phyloP scores from a whole-genome alignment of 2,329 filamentous ascomycete species.

The Exophiala mesophila region DNA sequence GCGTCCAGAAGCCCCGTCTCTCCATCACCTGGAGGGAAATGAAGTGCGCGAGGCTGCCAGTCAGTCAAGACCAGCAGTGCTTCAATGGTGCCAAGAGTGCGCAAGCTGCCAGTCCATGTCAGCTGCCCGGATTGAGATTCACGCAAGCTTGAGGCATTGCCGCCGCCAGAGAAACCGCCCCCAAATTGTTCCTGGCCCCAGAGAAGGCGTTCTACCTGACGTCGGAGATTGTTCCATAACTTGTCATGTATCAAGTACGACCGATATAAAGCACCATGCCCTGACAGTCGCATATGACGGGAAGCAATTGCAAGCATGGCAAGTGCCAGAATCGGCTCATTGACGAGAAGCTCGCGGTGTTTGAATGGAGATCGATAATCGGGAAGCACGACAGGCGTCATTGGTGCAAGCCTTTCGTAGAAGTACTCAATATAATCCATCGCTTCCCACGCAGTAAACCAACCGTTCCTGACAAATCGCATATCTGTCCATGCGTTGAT shows the following conservation, averaged over 20 bases:
- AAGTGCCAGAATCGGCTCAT: constrained; percentile 89
- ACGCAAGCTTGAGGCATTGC: constrained; percentile 54
- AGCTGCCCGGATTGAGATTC: constrained; percentile 58
- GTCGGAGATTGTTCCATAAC: constrained; percentile 87
- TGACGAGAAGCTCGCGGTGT: constrained; percentile 73
- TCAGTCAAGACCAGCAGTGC: constrained; percentile 91
- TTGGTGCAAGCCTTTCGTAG: constrained; percentile 81
- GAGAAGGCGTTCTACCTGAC: constrained; percentile 91
- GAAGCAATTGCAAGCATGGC: constrained; percentile 89
- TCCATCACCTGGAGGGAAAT: constrained; percentile 74
- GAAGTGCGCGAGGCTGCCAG: constrained; percentile 91
- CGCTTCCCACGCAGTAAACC: constrained; percentile 91
- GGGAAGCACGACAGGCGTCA: constrained; percentile 89
- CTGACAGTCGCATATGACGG: constrained; percentile 73
- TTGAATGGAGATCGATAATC: constrained; percentile 80
- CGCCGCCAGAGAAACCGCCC: constrained; percentile 74
- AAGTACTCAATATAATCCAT: constrained; percentile 96
- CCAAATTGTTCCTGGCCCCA: constrained; percentile 97
- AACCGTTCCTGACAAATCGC: constrained; percentile 91
- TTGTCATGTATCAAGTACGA: constrained; percentile 92
- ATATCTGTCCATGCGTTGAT: constrained; percentile 86
- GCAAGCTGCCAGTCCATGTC: constrained; percentile 65
- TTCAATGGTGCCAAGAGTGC: constrained; percentile 90
- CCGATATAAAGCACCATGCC: constrained; percentile 74
- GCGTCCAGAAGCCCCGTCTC: constrained; percentile 62